Base-by-base conservation (phyloP, 805 yeast genomes). In the Lachancea mirantina region DNA sequence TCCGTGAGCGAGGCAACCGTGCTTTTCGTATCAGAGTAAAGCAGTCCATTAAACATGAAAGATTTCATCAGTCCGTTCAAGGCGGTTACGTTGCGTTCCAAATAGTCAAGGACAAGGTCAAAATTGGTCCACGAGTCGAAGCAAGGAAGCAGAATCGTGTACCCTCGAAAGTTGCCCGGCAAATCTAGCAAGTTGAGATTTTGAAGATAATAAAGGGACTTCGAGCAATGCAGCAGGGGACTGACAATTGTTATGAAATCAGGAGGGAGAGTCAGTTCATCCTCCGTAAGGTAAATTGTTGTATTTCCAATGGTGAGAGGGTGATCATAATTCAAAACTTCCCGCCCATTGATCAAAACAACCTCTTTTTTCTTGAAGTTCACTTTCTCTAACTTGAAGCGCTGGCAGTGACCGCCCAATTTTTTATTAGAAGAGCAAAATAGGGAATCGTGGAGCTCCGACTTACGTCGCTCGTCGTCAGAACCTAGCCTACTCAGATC, bases 81-180 rank as follows among this genome's bases (percentile, higher is more conserved):
- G 0, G 74, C 65, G 2, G 72, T 59, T 1, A 61, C 61, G 42
- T 84, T 72, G 2, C 54, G 35, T 36, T 74, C 65, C 14, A 88
- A 55, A 50, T 77, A 80, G 26, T 72, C 72, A 30, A 74, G 60
- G 4, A 76, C 68, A 18, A 88, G 60, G 3, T 76, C 82, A 14
- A 76, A 63, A 3, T 60, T 53, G 14, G 68, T 67, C 95, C 95
- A 87, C 0, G 88, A 71, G 25, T 66, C 62, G 19, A 81, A 76
- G 36, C 87, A 78, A 0, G 97, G 97, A 18, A 88, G 60, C 33
- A 88, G 72, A 0, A 79, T 58, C 0, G 96, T 74, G 59, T 85
- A 84, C 0, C 94, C 94, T 14, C 61, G 47, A 14, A 61, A 55
- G 37, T 78, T 79, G 4, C 66, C 67, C 8, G 67, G 59, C 25